Percentiles rank a stretch among this genome's conserved stretches.
phyloP scores from a whole-genome alignment of 163 green algal species.

The Trebouxia gelatinosa region DNA sequence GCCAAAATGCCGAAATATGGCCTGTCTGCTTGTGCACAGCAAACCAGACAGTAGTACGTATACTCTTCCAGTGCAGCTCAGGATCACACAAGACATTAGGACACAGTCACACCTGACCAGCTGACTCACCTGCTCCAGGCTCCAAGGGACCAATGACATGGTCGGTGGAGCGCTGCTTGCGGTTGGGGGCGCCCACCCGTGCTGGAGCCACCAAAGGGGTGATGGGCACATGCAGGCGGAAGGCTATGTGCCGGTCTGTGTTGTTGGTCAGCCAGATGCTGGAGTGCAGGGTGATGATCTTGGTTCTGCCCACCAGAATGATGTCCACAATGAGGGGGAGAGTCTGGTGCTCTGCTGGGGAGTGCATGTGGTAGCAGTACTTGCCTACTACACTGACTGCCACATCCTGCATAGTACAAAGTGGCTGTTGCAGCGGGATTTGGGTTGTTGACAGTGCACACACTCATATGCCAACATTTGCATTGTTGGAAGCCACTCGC shows the following conservation, averaged over 20 bases:
- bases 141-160: constrained; percentile 52
- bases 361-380: constrained; percentile 80
- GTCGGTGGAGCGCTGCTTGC: constrained; percentile 29
- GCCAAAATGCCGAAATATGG: no score
- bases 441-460: no score
- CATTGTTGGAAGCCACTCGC: no score
- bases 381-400: constrained; percentile 83
- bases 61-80: neutral
- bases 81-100: no score
- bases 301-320: constrained; percentile 71
- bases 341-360: constrained; percentile 52
- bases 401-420: constrained; percentile 53
- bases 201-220: constrained; percentile 54
- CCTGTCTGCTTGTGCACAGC: no score
- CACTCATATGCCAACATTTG: no score
- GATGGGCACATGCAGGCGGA: constrained; percentile 70
- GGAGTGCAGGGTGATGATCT: constrained; percentile 82
- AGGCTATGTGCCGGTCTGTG: constrained; percentile 56
- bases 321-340: constrained; percentile 85
- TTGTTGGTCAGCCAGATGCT: constrained; percentile 74
- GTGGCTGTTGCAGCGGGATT: no score
- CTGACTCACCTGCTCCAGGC: constrained; percentile 49
- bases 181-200: neutral
- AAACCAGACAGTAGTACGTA: neutral
- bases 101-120: no score